Percentiles rank a stretch among this genome's conserved stretches.
These are phyloP conservation scores for Hippophae gyantsensis DNA, from an alignment of 306 rosid genomes.

Conservation along the genomic window DNA sequence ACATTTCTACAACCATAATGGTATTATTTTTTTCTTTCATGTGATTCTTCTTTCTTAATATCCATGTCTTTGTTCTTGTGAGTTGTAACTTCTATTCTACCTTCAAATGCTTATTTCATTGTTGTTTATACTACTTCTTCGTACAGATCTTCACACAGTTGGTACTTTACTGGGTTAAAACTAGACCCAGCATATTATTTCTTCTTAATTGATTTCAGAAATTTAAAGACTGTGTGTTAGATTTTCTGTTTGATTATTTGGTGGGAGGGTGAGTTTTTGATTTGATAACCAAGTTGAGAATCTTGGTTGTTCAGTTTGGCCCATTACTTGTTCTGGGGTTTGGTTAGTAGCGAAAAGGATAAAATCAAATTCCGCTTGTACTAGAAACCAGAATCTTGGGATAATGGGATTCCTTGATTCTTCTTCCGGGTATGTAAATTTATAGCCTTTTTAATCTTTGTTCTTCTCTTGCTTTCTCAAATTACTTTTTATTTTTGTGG, in stretches of 20 bases:
- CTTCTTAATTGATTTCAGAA: conserved; percentile 22
- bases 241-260: conserved; percentile 20
- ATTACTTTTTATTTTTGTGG: conserved; percentile 44
- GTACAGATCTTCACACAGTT: conserved; percentile 14
- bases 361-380: conserved; percentile 36
- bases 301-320: conserved; percentile 40
- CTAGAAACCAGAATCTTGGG: conserved; percentile 52
- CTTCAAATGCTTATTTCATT: conserved; percentile 10
- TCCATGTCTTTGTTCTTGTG: conserved; percentile 27
- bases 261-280: conserved; percentile 17
- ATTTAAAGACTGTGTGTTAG: conserved; percentile 16
- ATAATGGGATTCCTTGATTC: conserved; percentile 60
- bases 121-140: conserved; percentile 16
- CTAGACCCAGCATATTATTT: conserved; percentile 29
- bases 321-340: conserved; percentile 40
- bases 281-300: conserved; percentile 37
- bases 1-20: conserved; percentile 35
- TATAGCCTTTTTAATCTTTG: conserved; percentile 24
- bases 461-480: conserved; percentile 32
- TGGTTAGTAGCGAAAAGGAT: conserved; percentile 54
- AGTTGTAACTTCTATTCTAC: conserved; percentile 20
- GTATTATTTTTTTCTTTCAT: conserved; percentile 15
- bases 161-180: conserved; percentile 17
- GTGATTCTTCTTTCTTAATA: conserved; percentile 27
- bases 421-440: conserved; percentile 20